phyloP scores from a whole-genome alignment of 805 yeast genomes.

The Wickerhamomyces alni region DNA sequence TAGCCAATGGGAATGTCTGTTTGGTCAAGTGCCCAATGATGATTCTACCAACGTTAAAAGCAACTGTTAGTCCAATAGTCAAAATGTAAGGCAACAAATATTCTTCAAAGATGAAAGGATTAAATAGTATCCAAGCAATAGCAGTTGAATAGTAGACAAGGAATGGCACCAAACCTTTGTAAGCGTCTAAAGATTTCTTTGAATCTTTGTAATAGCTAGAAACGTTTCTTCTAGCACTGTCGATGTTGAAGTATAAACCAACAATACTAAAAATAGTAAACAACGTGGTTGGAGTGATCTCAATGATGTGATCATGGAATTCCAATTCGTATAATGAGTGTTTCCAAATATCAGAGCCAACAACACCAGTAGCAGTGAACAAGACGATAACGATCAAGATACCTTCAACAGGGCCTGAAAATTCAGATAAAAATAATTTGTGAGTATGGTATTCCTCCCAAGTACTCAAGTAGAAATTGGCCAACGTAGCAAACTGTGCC shows the following conservation, averaged over 20 bases:
- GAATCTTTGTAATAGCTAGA: slow-evolving; percentile 34
- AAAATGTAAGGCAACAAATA: slow-evolving; percentile 52
- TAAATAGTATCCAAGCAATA: slow-evolving; percentile 37
- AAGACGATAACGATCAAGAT: slow-evolving; percentile 55
- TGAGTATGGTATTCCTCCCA: slow-evolving; percentile 97
- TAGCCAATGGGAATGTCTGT: slow-evolving; percentile 68
- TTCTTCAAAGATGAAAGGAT: slow-evolving; percentile 36
- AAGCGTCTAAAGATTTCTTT: slow-evolving; percentile 29
- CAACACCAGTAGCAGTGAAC: slow-evolving; percentile 56
- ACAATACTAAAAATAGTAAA: slow-evolving; percentile 47
- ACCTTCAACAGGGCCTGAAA: slow-evolving; percentile 96
- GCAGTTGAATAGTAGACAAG: slow-evolving; percentile 28
- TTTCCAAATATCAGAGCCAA: slow-evolving; percentile 70
- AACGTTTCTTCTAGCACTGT: slow-evolving; percentile 61
- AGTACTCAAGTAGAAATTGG: slow-evolving; percentile 82
- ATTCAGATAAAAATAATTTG: slow-evolving; percentile 64
- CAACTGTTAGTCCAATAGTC: slow-evolving; percentile 69
- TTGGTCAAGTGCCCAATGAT: slow-evolving; percentile 80
- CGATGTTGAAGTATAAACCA: slow-evolving; percentile 57
- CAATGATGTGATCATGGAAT: slow-evolving; percentile 27
- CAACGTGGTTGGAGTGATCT: slow-evolving; percentile 35
- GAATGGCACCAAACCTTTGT: slow-evolving; percentile 64
- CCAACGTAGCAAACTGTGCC: slow-evolving; percentile 66
- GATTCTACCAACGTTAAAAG: slow-evolving; percentile 87
- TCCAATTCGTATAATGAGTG: slow-evolving; percentile 28